Conservation (phyloP, 345 rosid genomes). For the Sisymbrium altissimum region DNA sequence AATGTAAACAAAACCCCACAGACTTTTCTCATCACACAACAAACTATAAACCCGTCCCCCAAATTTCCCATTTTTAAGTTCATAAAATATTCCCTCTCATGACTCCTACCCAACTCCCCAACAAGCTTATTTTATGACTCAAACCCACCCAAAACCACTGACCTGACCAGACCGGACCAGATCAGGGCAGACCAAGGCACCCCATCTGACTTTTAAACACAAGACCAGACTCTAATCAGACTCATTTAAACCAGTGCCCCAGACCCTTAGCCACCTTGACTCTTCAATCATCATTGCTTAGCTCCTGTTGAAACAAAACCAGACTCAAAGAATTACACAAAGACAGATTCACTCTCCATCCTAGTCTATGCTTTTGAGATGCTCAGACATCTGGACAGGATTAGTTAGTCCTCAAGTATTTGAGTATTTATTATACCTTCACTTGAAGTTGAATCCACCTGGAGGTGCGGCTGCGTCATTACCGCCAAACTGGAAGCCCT, state of each 20-base stretch:
- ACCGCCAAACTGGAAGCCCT: constrained; percentile 65
- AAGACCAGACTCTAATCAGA: constrained; percentile 31
- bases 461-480: constrained; percentile 57
- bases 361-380: background rate
- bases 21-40: background rate
- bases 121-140: constrained; percentile 30
- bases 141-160: constrained; percentile 23
- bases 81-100: background rate
- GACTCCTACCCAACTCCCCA: constrained; percentile 38
- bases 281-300: constrained; percentile 17
- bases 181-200: constrained; percentile 12
- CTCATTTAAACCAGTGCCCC: constrained; percentile 18
- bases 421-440: constrained; percentile 35
- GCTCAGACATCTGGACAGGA: constrained; percentile 3
- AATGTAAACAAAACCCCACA: constrained; percentile 19
- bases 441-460: constrained; percentile 83
- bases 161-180: constrained; percentile 16
- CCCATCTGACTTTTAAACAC: constrained; percentile 25
- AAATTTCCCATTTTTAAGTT: constrained; percentile 7
- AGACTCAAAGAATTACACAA: constrained; percentile 7
- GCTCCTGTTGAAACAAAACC: constrained; percentile 29
- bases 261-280: constrained; percentile 5
- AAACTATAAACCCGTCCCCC: constrained; percentile 16
- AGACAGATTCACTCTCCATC: background rate
- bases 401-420: background rate